Percentiles rank a stretch among this genome's conserved stretches.
phyloP scores from a whole-genome alignment of 768 basidiomycete genomes.

The Coprinopsis marcescibilis region DNA sequence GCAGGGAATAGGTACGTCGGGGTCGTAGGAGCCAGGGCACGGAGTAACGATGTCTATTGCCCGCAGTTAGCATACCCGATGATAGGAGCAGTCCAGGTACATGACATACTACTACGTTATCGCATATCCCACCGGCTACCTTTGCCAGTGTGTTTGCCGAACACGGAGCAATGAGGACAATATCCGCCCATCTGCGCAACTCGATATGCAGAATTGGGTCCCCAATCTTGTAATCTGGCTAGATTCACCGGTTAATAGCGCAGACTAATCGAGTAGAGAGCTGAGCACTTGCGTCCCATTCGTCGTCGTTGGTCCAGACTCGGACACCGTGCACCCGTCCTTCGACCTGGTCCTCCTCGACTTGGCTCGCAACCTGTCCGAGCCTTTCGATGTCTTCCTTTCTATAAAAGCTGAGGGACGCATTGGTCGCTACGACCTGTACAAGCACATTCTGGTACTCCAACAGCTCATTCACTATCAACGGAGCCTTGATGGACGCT shows the following conservation, averaged over 20 bases:
- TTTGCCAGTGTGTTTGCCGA: constrained; percentile 97
- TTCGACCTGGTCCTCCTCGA: too few species aligned
- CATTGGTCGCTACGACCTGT: constrained; percentile 77
- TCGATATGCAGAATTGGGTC: constrained; percentile 97
- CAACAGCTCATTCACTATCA: constrained; percentile 77
- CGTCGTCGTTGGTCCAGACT: constrained; percentile 93
- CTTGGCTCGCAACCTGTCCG: constrained; percentile 59
- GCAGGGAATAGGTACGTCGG: constrained; percentile 92
- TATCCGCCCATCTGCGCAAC: constrained; percentile 88
- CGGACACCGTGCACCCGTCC: too few species aligned
- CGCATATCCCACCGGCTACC: constrained; percentile 82
- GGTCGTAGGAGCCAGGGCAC: constrained; percentile 77
- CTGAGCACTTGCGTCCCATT: constrained; percentile 71
- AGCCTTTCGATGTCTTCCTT: constrained; percentile 39
- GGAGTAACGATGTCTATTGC: constrained; percentile 67
- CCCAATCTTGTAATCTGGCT: constrained; percentile 73
- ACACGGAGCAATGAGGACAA: constrained; percentile 92
- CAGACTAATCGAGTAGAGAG: background rate
- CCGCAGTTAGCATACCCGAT: background rate
- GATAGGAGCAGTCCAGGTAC: background rate
- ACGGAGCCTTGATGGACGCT: constrained; percentile 87
- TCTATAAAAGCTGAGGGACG: constrained; percentile 74
- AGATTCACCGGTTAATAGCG: constrained; percentile 3
- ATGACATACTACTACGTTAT: constrained; percentile 78
- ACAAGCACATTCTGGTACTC: constrained; percentile 75